These are phyloP conservation scores for Rosa chinensis DNA, from an alignment of 306 rosid species.

Conservation along the genomic window DNA sequence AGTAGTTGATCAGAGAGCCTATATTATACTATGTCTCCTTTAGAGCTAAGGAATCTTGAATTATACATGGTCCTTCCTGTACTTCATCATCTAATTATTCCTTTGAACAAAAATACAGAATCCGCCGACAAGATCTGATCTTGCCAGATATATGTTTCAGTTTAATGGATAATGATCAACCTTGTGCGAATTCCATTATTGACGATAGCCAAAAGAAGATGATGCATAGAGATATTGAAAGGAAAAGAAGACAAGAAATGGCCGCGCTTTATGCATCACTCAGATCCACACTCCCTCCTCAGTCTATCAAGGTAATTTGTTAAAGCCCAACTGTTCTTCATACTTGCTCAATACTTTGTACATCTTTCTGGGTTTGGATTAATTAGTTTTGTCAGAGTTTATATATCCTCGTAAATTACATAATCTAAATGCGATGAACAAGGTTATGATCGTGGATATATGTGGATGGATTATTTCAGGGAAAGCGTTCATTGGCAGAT, in stretches of 20 bases:
- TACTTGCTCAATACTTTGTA: neutral
- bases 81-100: conserved; percentile 16
- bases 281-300: conserved; percentile 33
- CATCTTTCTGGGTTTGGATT: neutral
- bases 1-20: neutral
- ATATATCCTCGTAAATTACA: neutral
- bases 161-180: conserved; percentile 19
- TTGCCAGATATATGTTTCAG: neutral
- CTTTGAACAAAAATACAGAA: conserved; percentile 13
- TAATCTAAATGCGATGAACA: neutral
- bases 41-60: neutral
- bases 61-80: conserved; percentile 14
- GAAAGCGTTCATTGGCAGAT: conserved; percentile 32
- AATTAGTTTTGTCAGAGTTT: neutral
- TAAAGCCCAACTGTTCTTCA: neutral
- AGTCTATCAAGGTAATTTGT: conserved; percentile 20
- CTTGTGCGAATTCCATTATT: neutral
- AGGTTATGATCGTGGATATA: neutral
- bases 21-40: conserved; percentile 14
- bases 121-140: conserved; percentile 30
- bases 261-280: conserved; percentile 22
- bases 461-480: conserved; percentile 13
- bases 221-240: conserved; percentile 28
- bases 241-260: conserved; percentile 36
- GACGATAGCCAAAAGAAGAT: conserved; percentile 22